Conservation (phyloP, 345 rosid species). For the Adansonia digitata region DNA sequence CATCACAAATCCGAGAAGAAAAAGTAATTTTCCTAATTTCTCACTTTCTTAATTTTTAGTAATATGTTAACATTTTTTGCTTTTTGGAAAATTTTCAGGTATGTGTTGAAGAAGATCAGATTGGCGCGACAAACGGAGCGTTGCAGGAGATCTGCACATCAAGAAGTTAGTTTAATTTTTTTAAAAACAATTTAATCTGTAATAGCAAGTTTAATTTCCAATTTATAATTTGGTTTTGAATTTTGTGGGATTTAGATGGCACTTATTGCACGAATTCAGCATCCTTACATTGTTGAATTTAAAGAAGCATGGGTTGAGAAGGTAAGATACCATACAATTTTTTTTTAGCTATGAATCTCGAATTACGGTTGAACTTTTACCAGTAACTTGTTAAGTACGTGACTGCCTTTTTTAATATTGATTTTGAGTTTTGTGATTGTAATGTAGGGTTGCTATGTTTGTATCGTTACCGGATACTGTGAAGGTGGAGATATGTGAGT, state of each 20-base stretch:
- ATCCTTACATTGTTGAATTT: conserved; percentile 91
- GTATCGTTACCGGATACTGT: conserved; percentile 97
- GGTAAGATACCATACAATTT: conserved; percentile 33
- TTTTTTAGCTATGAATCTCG: background rate
- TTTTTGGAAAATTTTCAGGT: conserved; percentile 36
- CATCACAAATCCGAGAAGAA: conserved; percentile 87
- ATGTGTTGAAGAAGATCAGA: conserved; percentile 97
- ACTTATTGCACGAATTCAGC: conserved; percentile 84
- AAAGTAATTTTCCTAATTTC: conserved; percentile 37
- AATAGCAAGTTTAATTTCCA: background rate
- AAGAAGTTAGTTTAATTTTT: conserved; percentile 52
- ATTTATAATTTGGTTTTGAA: conserved; percentile 3
- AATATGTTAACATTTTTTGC: background rate
- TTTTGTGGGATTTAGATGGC: conserved; percentile 61
- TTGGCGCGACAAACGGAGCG: conserved; percentile 96
- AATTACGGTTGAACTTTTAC: background rate
- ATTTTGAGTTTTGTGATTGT: conserved; percentile 11
- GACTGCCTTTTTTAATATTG: background rate
- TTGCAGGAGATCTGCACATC: conserved; percentile 98
- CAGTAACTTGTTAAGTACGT: background rate
- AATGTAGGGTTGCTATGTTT: conserved; percentile 93
- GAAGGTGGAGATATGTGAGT: conserved; percentile 99
- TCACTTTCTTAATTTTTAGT: background rate
- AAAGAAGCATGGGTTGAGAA: conserved; percentile 99
- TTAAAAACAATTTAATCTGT: background rate